Evolutionary conservation across 768 basidiomycete species (phyloP).

Genomic region (Lactarius evosmus): DNA sequence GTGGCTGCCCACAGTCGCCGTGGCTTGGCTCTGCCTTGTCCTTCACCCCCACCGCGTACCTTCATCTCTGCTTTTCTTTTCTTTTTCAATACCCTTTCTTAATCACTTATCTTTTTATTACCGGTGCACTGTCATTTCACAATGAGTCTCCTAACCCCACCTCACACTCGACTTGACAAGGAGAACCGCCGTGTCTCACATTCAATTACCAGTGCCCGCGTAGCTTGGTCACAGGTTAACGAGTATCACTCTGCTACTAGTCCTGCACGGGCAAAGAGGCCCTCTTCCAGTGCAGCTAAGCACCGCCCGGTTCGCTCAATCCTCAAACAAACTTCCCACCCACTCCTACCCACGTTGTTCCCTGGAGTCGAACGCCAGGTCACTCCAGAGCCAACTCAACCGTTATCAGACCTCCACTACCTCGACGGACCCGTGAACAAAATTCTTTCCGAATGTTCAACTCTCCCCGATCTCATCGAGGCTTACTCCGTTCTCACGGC

Average conservation of each 20-base stretch:
- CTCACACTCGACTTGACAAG: slow-evolving; percentile 55
- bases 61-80: slow-evolving; percentile 30
- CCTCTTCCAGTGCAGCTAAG: slow-evolving; percentile 36
- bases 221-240: slow-evolving; percentile 53
- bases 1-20: background rate
- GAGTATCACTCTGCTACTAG: slow-evolving; percentile 44
- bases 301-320: slow-evolving; percentile 60
- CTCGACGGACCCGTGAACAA: slow-evolving; percentile 60
- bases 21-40: slow-evolving; percentile 1
- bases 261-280: slow-evolving; percentile 27
- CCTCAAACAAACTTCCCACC: slow-evolving; percentile 51
- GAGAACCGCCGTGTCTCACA: slow-evolving; percentile 41
- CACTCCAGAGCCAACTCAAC: slow-evolving; percentile 76
- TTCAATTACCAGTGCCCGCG: slow-evolving; percentile 34
- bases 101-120: slow-evolving; percentile 2
- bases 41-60: slow-evolving; percentile 12
- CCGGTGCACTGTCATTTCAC: background rate
- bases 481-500: slow-evolving; percentile 69
- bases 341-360: slow-evolving; percentile 39
- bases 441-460: slow-evolving; percentile 49
- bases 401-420: slow-evolving; percentile 60
- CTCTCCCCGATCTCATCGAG: slow-evolving; percentile 60
- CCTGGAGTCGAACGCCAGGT: slow-evolving; percentile 48
- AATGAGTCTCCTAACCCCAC: slow-evolving; percentile 60
- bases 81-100: background rate